Evolutionary conservation across 2,329 filamentous ascomycete genomes (phyloP), one percentile per base, ranked within the genome.

Genomic region (Hypoxylon sp.): DNA sequence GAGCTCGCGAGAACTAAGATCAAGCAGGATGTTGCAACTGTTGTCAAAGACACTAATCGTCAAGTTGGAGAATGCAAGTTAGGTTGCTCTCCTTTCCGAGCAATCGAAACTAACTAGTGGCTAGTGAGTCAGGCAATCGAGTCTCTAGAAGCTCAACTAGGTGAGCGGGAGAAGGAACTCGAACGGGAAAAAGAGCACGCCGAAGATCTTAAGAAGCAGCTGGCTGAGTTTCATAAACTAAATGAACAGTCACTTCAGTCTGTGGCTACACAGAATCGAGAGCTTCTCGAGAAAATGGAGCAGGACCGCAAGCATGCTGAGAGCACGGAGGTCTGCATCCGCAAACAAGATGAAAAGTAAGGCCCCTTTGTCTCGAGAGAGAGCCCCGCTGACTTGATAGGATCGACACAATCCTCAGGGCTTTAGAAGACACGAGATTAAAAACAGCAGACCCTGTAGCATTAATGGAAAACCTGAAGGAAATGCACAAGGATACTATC

Each of bases 341-440:
- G 31, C 7, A 50, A 72, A 40, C 74, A 77, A 61, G 68, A 69
- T 33, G 50, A 72, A 33, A 70, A 69, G 76, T 76, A 67, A 66
- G 72, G 13, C 42, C n/a, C 7, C 22, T 13, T 1, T 11, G 25
- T 48, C 30, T 59, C 4, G 11, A 58, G 14, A n/a, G 4, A n/a
- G 13, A 37, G 49, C 13, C n/a, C 35, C 40, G 37, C 63, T 72
- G 62, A 71, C 71, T 42, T 6, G 2, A 35, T 62, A 77, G 76
- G 22, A 70, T 75, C n/a, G 55, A 74, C 35, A 58, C 59, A 13
- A 58, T 77, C 10, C 40, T 72, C 1, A 50, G 66, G 33, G 46
- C 46, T 3, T 14, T 77, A 8, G 66, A 74, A 42, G 67, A 68
- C 14, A 46, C 46, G 2, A 68, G 61, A 54, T 56, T 42, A 17